A percentile compares a stretch with the other conserved stretches of the same genome.
These are phyloP conservation scores for Collybia sordida DNA, from an alignment of 768 basidiomycete species.

Conservation along the genomic window DNA sequence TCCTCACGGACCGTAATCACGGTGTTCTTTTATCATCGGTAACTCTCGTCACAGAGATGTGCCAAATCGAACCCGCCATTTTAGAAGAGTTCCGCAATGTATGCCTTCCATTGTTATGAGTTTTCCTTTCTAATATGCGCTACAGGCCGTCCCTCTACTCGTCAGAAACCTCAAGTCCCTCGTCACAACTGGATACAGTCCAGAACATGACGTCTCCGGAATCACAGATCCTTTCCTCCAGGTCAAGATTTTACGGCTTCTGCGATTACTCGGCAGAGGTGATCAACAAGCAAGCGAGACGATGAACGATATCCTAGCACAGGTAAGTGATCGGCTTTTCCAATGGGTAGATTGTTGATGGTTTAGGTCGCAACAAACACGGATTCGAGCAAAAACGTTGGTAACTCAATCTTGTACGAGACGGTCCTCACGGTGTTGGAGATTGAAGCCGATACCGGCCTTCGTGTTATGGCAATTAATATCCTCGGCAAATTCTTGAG, in stretches of 20 bases:
- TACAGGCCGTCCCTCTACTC: conserved; percentile 85
- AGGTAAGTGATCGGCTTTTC: conserved; percentile 44
- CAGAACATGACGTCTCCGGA: conserved; percentile 98
- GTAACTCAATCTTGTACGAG: conserved; percentile 97
- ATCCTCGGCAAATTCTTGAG: conserved; percentile 97
- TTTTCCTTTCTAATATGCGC: conserved; percentile 5
- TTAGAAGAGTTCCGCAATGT: conserved; percentile 91
- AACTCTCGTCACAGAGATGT: conserved; percentile 95
- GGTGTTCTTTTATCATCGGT: conserved; percentile 94
- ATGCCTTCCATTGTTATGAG: conserved; percentile 19
- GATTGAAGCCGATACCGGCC: conserved; percentile 93
- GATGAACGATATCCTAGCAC: conserved; percentile 98
- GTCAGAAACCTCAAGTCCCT: conserved; percentile 94
- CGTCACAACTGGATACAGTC: conserved; percentile 95
- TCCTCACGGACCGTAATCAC: conserved; percentile 94
- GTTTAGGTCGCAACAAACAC: conserved; percentile 96
- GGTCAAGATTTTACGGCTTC: conserved; percentile 86
- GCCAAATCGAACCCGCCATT: conserved; percentile 68
- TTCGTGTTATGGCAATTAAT: conserved; percentile 99
- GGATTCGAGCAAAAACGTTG: conserved; percentile 96
- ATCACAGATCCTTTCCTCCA: conserved; percentile 97
- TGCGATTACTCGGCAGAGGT: conserved; percentile 85
- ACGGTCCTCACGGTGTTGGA: conserved; percentile 95
- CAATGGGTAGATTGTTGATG: background rate
- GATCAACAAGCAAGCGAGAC: conserved; percentile 87